Percentiles rank a stretch among this genome's conserved stretches.
Evolutionary conservation across 768 basidiomycete genomes (phyloP).

Genomic region (Leccinum subgranulosum): DNA sequence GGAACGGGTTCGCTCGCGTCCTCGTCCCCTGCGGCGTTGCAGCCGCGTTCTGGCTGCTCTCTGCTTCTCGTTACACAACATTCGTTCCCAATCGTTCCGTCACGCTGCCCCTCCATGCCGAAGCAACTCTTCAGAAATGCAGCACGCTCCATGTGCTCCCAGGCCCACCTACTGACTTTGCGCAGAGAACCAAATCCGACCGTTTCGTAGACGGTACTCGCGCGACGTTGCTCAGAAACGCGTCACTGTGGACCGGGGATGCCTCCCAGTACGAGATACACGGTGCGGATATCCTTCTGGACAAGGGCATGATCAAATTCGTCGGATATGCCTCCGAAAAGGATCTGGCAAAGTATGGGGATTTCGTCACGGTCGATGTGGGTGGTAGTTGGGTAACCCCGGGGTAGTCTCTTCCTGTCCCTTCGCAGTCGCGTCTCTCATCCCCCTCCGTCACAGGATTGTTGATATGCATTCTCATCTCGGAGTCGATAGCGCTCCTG

Average conservation of each 20-base stretch:
- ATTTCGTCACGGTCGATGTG: constrained; percentile 56
- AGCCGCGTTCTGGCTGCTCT: constrained; percentile 18
- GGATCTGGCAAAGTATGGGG: constrained; percentile 32
- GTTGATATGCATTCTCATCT: constrained; percentile 81
- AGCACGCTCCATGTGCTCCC: constrained; percentile 33
- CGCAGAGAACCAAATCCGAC: constrained; percentile 35
- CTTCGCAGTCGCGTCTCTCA: constrained; percentile 35
- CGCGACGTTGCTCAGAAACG: constrained; percentile 42
- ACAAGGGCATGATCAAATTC: constrained; percentile 36
- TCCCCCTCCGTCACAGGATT: constrained; percentile 27
- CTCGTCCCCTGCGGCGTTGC: constrained; percentile 18
- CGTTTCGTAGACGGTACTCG: constrained; percentile 37
- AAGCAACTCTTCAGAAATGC: constrained; percentile 34
- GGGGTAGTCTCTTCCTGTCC: constrained; percentile 41
- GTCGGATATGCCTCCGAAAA: constrained; percentile 41
- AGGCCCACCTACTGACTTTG: constrained; percentile 35
- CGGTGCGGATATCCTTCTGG: constrained; percentile 39
- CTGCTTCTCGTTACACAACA: constrained; percentile 12
- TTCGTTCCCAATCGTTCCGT: constrained; percentile 9
- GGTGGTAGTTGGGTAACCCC: constrained; percentile 68
- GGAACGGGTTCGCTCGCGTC: constrained; percentile 12
- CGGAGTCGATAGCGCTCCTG: constrained; percentile 66
- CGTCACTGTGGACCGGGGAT: constrained; percentile 52
- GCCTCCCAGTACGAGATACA: constrained; percentile 34
- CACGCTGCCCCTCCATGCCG: constrained; percentile 27